Evolutionary conservation across 2,329 filamentous ascomycete genomes (phyloP).

Genomic region (Hymenotorrendiella dingleyae): DNA sequence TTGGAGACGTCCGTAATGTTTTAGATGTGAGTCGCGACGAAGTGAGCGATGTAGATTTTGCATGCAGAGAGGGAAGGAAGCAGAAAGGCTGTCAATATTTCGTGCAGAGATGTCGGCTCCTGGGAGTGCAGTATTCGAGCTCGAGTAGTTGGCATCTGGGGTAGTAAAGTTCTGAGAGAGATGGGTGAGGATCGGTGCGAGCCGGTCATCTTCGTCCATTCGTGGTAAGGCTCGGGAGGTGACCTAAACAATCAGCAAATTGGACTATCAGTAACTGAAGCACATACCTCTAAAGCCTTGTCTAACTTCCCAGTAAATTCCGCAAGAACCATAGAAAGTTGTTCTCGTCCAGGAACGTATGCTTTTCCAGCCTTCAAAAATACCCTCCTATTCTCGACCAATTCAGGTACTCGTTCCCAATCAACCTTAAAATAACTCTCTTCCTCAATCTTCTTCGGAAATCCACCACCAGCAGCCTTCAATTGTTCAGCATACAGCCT

Average conservation of each 20-base stretch:
- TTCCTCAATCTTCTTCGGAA: slow-evolving; percentile 54
- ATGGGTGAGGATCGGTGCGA: slow-evolving; percentile 69
- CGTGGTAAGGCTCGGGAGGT: slow-evolving; percentile 87
- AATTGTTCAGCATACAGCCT: slow-evolving; percentile 31
- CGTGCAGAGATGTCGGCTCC: slow-evolving; percentile 71
- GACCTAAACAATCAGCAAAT: slow-evolving; percentile 43
- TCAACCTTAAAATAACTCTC: slow-evolving; percentile 95
- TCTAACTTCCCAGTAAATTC: slow-evolving; percentile 81
- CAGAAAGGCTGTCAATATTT: slow-evolving; percentile 72
- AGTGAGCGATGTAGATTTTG: slow-evolving; percentile 80
- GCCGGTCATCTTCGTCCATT: slow-evolving; percentile 91
- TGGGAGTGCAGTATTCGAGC: slow-evolving; percentile 55
- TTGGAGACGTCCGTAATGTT: slow-evolving; percentile 88
- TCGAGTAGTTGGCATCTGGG: slow-evolving; percentile 75
- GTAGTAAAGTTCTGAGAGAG: slow-evolving; percentile 95
- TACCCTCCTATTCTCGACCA: slow-evolving; percentile 75
- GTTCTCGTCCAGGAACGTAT: slow-evolving; percentile 82
- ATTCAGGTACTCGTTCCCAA: slow-evolving; percentile 86
- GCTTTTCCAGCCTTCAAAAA: slow-evolving; percentile 77
- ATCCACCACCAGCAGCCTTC: slow-evolving; percentile 29
- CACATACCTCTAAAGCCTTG: slow-evolving; percentile 67
- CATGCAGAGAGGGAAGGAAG: slow-evolving; percentile 92
- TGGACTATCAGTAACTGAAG: not conserved
- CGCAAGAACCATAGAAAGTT: slow-evolving; percentile 80
- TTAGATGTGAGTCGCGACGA: slow-evolving; percentile 82